These are phyloP conservation scores for Acrocalymma vagum DNA, from an alignment of 2,329 filamentous ascomycete genomes.

Conservation along the genomic window DNA sequence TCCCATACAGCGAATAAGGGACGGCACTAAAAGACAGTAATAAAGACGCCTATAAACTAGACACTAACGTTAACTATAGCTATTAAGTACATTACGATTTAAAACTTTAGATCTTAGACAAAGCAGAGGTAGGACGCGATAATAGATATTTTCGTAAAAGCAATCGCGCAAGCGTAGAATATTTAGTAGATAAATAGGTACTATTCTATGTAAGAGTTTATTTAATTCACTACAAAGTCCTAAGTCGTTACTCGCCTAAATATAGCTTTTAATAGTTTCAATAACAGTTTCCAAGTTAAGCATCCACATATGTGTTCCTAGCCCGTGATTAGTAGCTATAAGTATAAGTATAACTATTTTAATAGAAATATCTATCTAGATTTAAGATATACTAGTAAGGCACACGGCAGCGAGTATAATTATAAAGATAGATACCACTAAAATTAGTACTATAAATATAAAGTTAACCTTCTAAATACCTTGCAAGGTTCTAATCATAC, in stretches of 20 bases:
- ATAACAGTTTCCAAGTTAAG: constrained; percentile 8
- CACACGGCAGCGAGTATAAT: constrained; percentile 20
- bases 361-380: too few relatives aligned
- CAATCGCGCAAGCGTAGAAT: constrained; percentile 26
- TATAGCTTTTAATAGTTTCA: constrained; percentile 13
- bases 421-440: constrained; percentile 20
- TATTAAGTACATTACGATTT: constrained; percentile 18
- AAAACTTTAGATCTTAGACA: constrained; percentile 18
- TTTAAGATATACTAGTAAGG: constrained; percentile 18
- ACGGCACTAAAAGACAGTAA: constrained; percentile 24
- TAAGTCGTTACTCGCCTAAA: too few relatives aligned
- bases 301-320: constrained; percentile 25
- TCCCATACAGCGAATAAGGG: constrained; percentile 25
- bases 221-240: too few relatives aligned
- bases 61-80: constrained; percentile 16
- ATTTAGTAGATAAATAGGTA: constrained; percentile 23
- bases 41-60: constrained; percentile 24
- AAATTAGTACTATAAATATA: constrained; percentile 24
- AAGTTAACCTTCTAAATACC: background rate
- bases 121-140: constrained; percentile 27
- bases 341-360: too few relatives aligned
- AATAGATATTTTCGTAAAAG: constrained; percentile 27
- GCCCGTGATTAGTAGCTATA: constrained; percentile 17
- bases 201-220: constrained; percentile 10
- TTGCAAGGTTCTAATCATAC: constrained; percentile 4